Base-by-base conservation (phyloP, 2,329 filamentous ascomycete genomes). In the Magnaporthiopsis poae region DNA sequence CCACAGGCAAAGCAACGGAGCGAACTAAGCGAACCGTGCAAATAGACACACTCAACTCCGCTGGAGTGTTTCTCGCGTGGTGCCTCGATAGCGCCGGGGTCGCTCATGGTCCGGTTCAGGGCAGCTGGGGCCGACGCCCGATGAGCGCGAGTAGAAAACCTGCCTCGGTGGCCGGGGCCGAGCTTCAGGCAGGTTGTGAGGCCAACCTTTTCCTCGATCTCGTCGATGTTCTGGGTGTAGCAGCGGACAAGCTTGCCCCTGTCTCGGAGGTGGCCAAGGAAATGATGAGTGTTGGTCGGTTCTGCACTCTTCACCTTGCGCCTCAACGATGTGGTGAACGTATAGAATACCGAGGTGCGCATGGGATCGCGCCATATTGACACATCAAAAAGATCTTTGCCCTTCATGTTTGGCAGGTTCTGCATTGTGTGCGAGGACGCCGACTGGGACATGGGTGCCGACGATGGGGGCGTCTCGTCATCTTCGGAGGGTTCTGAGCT, bases 181-280 rank as follows among this genome's bases (percentile, higher is more conserved):
- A 84, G 80, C 13, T 79, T 77, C 11, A 91, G 79, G 66, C 87
- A 82, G 0, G 87, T 89, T 21, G 82, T 85, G 3, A 91, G 78
- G 3, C 88, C 88, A 61, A 90, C 87, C 67, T 88, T 86, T 71
- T 88, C 86, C 73, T 91, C 89, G 8, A 91, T 84, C 68, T 87
- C 86, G 70, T 91, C 88, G 69, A 91, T 91, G 69, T 91, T 91
- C 70, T 91, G 88, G 0, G 88, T 91, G 71, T 91, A 91, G 71
- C 88, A 90, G 59, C 88, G 80, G 39, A 90, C 86, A 5, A 91
- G 79, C 69, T 89, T 88, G 3, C 88, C 86, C 4, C 84, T 82
- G 72, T 90, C 87, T 61, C 87, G 82, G 5, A 91, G 79, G 46
- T 86, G 84, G 61, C 84, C 83, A 70, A 91, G 88, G 73, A 91